Evolutionary conservation across 805 yeast species (phyloP).

Genomic region (Wickerhamomyces pijperi): DNA sequence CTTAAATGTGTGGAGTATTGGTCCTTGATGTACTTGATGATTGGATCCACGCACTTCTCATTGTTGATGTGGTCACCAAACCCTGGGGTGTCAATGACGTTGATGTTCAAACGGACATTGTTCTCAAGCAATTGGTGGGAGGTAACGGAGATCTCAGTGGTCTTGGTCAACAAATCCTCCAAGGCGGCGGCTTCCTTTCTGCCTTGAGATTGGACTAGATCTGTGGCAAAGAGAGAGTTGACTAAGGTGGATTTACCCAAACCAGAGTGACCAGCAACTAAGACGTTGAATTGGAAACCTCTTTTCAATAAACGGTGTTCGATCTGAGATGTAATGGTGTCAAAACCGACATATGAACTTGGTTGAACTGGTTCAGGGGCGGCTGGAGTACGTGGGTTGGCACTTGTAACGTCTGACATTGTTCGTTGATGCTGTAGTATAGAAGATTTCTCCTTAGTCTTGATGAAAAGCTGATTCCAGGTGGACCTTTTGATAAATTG

Average conservation of each 20-base stretch:
- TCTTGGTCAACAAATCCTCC: conserved; percentile 68
- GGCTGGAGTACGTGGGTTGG: too few relatives aligned
- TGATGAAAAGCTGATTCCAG: not conserved
- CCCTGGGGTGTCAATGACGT: conserved; percentile 94
- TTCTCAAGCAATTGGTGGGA: conserved; percentile 71
- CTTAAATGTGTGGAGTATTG: conserved; percentile 87
- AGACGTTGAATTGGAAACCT: conserved; percentile 89
- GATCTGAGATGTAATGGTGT: conserved; percentile 90
- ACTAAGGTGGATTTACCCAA: conserved; percentile 88
- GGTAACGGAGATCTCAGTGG: conserved; percentile 72
- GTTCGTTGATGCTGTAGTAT: too few relatives aligned
- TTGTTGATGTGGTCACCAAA: conserved; percentile 95
- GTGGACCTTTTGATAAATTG: too few relatives aligned
- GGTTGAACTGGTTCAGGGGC: conserved; percentile 31
- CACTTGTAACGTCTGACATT: not conserved
- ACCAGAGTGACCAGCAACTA: conserved; percentile 92
- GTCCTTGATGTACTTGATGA: conserved; percentile 87
- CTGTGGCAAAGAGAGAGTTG: conserved; percentile 83
- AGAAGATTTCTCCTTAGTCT: too few relatives aligned
- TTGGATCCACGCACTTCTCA: conserved; percentile 94
- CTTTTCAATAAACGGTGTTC: conserved; percentile 83
- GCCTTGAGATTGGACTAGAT: conserved; percentile 64
- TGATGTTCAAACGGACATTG: conserved; percentile 75
- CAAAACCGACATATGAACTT: conserved; percentile 83
- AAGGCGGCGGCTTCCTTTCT: conserved; percentile 34